Base-by-base conservation (phyloP, 805 yeast genomes). In the Zygosaccharomyces bisporus region DNA sequence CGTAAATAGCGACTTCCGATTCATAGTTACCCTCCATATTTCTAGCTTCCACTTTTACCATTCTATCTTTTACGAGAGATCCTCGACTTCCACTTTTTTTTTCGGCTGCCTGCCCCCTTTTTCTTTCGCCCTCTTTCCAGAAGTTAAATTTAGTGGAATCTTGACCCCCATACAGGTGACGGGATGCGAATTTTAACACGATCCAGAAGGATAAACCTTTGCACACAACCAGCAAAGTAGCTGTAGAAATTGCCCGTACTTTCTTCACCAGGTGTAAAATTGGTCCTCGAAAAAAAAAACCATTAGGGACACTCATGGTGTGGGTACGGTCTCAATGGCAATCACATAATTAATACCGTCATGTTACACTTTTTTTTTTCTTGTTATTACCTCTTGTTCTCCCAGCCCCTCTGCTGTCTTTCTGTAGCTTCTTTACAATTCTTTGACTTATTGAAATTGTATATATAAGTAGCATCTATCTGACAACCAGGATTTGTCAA, bases 361-460 rank as follows among this genome's bases (percentile, higher is more conserved):
- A 45, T 45, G 49, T 45, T 45, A 45, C 45, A 31, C 16, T 36
- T 29, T 33, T 30, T 30, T 18, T 27, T 34, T 36, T 29, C 30
- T 30, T 30, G 25, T 27, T 34, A 41, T 25, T 30, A 18, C 21
- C 17, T 24, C 34, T 19, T 29, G 38, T 34, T 34, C 29, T 12
- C 21, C 34, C 21, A 39, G 23, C 37, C 47, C 35, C 36, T 20
- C 35, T 44, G 25, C 40, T 34, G 35, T 18, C 41, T 16, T 17
- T 31, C 36, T 21, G 14, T 13, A 27, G 39, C 36, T 27, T 27
- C 31, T 27, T 19, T 14, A 34, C 29, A 17, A 32, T 43, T 38
- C 39, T 39, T 34, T 43, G 30, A n/a, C 34, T 30, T 20, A 20
- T 38, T 33, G 39, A 24, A 41, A 45, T 41, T 45, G 39, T 34